These are phyloP conservation scores for Alternaria rosae DNA, from an alignment of 2,329 filamentous ascomycete genomes.

Conservation along the genomic window DNA sequence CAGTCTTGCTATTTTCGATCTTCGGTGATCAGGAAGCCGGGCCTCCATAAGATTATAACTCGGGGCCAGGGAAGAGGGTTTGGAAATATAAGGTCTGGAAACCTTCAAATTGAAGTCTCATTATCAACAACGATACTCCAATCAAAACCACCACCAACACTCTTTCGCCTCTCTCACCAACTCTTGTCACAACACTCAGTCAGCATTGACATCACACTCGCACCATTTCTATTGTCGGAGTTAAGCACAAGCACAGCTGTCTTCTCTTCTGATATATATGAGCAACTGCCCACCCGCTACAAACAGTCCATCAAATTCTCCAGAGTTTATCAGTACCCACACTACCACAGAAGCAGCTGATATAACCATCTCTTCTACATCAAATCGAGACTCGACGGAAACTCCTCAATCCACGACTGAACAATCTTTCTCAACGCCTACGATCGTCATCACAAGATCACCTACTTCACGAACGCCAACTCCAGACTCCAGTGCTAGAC, in stretches of 20 bases:
- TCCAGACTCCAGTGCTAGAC: conserved; percentile 14
- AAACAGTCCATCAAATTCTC: conserved; percentile 34
- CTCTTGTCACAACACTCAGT: neutral
- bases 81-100: conserved; percentile 34
- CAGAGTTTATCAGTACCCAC: conserved; percentile 17
- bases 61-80: conserved; percentile 17
- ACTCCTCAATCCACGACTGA: conserved; percentile 33
- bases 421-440: conserved; percentile 22
- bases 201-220: conserved; percentile 11
- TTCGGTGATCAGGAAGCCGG: conserved; percentile 24
- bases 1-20: conserved; percentile 31
- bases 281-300: conserved; percentile 27
- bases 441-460: conserved; percentile 29
- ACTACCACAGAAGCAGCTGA: conserved; percentile 18
- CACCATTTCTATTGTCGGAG: neutral
- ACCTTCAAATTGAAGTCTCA: conserved; percentile 17
- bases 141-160: conserved; percentile 11
- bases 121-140: conserved; percentile 12
- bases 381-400: conserved; percentile 22
- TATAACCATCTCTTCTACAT: conserved; percentile 7
- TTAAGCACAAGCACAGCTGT: conserved; percentile 6
- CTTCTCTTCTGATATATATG: conserved; percentile 26
- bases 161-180: neutral
- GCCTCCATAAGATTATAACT: conserved; percentile 12
- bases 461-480: conserved; percentile 8